Conservation (phyloP, 2,329 filamentous ascomycete genomes). For the Arthrocladium fulminans region DNA sequence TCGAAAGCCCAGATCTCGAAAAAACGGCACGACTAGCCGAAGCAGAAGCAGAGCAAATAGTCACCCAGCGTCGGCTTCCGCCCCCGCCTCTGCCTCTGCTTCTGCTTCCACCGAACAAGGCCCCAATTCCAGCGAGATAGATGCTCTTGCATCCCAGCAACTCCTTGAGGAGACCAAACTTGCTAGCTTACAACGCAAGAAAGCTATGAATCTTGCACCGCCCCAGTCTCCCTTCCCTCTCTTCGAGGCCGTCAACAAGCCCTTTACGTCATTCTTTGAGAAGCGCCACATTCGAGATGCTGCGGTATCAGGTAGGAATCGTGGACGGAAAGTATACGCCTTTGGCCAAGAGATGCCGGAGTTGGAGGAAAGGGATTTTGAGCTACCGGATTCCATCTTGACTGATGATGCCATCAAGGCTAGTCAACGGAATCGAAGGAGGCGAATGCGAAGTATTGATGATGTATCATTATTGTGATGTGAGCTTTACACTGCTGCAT, state of each 20-base stretch:
- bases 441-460: conserved; percentile 15
- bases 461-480: background rate
- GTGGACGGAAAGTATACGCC: conserved; percentile 62
- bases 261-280: conserved; percentile 79
- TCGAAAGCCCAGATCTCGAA: conserved; percentile 24
- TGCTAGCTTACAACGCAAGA: conserved; percentile 27
- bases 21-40: conserved; percentile 6
- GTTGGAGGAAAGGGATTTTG: conserved; percentile 60
- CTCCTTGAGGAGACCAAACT: conserved; percentile 62
- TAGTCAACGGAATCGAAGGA: conserved; percentile 27
- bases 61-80: background rate
- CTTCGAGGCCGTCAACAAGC: conserved; percentile 35
- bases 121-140: conserved; percentile 60
- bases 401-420: conserved; percentile 36
- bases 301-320: conserved; percentile 63
- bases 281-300: conserved; percentile 72
- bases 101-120: background rate
- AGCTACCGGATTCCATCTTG: conserved; percentile 55
- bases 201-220: background rate
- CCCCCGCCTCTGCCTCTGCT: background rate
- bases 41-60: conserved; percentile 8
- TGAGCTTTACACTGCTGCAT: background rate
- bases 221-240: conserved; percentile 25
- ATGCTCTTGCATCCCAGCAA: conserved; percentile 64
- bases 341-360: conserved; percentile 80